A percentile compares a stretch with the other conserved stretches of the same genome.
phyloP scores from a whole-genome alignment of 1,284 basidiomycete genomes.

The Kwoniella shivajii region DNA sequence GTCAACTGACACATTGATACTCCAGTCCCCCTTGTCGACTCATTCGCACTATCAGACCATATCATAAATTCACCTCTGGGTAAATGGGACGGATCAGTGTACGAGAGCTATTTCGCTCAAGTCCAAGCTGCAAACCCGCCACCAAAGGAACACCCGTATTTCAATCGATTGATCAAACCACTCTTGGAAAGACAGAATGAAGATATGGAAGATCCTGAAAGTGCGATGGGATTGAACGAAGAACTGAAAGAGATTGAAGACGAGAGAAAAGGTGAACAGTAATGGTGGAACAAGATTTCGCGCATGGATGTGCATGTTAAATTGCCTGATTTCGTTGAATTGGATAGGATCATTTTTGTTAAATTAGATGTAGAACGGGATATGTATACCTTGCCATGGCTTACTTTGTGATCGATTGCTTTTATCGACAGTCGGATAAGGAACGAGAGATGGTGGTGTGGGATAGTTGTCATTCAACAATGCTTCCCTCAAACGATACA shows the following conservation, averaged over 20 bases:
- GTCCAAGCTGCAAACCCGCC: conserved; percentile 53
- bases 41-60: conserved; percentile 61
- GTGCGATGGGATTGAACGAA: conserved; percentile 55
- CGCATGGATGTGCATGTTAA: too few relatives aligned
- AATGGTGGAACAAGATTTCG: too few relatives aligned
- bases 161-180: conserved; percentile 60
- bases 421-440: too few relatives aligned
- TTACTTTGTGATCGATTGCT: too few relatives aligned
- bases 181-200: conserved; percentile 57
- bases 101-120: conserved; percentile 58
- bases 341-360: too few relatives aligned
- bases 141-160: conserved; percentile 58
- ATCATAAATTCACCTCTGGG: conserved; percentile 63
- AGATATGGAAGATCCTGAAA: conserved; percentile 55
- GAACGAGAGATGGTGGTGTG: too few relatives aligned
- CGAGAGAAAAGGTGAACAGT: conserved; percentile 25
- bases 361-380: too few relatives aligned
- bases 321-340: too few relatives aligned
- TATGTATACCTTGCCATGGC: too few relatives aligned
- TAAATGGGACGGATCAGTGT: conserved; percentile 57
- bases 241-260: conserved; percentile 44
- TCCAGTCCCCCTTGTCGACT: conserved; percentile 58
- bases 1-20: neutral
- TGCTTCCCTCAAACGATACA: too few relatives aligned
- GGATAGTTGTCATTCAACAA: too few relatives aligned